Conservation (phyloP, 177 flowering plant species). For the Tripterygium wilfordii region DNA sequence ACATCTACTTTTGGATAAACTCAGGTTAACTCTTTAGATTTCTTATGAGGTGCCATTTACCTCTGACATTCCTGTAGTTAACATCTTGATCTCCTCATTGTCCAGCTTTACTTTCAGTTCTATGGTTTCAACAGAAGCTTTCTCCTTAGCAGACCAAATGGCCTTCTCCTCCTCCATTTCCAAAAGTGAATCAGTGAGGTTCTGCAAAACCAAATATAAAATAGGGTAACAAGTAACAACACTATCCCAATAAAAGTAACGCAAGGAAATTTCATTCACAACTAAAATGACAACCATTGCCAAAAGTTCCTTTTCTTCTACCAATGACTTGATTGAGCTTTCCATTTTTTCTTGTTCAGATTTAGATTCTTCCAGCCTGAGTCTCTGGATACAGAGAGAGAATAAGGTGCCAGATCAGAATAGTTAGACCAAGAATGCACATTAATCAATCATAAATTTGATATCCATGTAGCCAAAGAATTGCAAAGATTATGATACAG, state of each 20-base stretch:
- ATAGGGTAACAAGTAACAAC: no score
- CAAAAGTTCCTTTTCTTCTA: slow-evolving; percentile 75
- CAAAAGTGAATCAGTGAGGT: slow-evolving; percentile 74
- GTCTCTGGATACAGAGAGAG: slow-evolving; percentile 30
- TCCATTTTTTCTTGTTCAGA: slow-evolving; percentile 30
- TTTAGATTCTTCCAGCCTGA: slow-evolving; percentile 45
- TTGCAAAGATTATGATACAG: slow-evolving; percentile 7
- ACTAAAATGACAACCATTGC: no score
- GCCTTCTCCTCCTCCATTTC: slow-evolving; percentile 85
- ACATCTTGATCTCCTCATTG: slow-evolving; percentile 33
- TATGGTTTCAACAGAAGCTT: slow-evolving; percentile 54
- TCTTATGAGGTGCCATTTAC: slow-evolving; percentile 23
- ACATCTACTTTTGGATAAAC: not conserved
- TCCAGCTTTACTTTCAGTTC: slow-evolving; percentile 43
- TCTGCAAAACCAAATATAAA: slow-evolving; percentile 36
- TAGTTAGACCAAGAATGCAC: not conserved
- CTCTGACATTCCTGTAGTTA: slow-evolving; percentile 50
- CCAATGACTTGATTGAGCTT: slow-evolving; percentile 33
- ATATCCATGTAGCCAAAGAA: no score
- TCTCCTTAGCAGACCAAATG: slow-evolving; percentile 73
- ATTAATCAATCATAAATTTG: not conserved
- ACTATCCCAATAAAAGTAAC: no score
- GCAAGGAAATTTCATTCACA: no score
- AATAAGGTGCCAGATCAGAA: not conserved
- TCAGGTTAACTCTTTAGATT: not conserved